Evolutionary conservation across 2,329 filamentous ascomycete species (phyloP).

Genomic region (Basipetospora chlamydospora): DNA sequence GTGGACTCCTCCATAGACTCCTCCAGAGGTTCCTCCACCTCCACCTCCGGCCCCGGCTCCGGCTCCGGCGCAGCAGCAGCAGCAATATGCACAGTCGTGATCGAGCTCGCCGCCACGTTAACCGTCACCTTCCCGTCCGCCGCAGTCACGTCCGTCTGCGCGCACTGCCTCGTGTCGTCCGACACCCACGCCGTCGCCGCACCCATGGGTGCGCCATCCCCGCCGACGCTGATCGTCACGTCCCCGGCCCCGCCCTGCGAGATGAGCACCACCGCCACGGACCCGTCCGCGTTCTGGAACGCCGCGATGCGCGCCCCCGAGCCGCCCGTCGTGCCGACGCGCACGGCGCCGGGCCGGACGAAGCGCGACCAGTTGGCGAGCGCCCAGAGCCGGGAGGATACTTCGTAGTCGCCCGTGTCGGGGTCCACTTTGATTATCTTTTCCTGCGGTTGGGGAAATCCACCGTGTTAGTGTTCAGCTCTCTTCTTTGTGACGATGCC

Average conservation of each 20-base stretch:
- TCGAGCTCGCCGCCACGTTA: slow-evolving; percentile 13
- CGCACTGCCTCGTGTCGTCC: slow-evolving; percentile 13
- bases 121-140: slow-evolving; percentile 11
- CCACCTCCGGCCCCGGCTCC: not conserved
- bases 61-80: not conserved
- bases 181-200: slow-evolving; percentile 15
- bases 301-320: slow-evolving; percentile 18
- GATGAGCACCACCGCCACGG: slow-evolving; percentile 22
- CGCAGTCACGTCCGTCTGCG: slow-evolving; percentile 10
- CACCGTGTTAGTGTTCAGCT: not conserved
- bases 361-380: slow-evolving; percentile 24
- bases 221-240: slow-evolving; percentile 4
- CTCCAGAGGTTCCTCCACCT: not conserved
- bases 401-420: slow-evolving; percentile 17
- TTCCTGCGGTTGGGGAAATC: not conserved
- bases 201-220: not conserved
- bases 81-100: slow-evolving; percentile 13
- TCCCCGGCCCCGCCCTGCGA: slow-evolving; percentile 7
- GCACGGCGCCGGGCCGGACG: slow-evolving; percentile 21
- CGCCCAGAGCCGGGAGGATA: slow-evolving; percentile 22
- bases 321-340: slow-evolving; percentile 15
- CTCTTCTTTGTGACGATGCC: too few species aligned
- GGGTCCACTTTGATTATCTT: slow-evolving; percentile 18
- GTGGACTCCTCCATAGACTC: not conserved
- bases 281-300: slow-evolving; percentile 22